These are phyloP conservation scores for Groenewaldozyma auringiensis DNA, from an alignment of 1,139 yeast genomes.

Conservation along the genomic window DNA sequence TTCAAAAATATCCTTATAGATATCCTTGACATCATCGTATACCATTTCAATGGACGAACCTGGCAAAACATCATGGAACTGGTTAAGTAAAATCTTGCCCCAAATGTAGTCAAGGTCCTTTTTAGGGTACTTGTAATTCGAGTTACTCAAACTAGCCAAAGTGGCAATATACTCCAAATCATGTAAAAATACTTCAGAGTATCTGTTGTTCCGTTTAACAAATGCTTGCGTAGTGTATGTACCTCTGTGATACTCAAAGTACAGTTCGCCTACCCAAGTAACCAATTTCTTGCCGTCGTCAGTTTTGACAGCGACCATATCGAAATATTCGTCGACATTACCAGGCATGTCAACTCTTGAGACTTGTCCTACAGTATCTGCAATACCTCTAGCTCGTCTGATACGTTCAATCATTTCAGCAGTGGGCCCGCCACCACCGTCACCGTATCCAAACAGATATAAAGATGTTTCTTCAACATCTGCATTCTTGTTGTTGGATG, in stretches of 20 bases:
- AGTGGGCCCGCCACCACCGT: slow-evolving; percentile 98
- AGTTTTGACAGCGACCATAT: slow-evolving; percentile 53
- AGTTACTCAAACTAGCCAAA: slow-evolving; percentile 49
- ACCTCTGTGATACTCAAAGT: slow-evolving; percentile 94
- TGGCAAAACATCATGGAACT: slow-evolving; percentile 94
- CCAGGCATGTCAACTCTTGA: slow-evolving; percentile 75
- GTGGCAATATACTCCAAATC: slow-evolving; percentile 82
- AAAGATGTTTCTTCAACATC: slow-evolving; percentile 68
- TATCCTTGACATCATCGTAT: slow-evolving; percentile 82
- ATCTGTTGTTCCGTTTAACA: slow-evolving; percentile 66
- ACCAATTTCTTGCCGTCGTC: slow-evolving; percentile 62
- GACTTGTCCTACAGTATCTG: slow-evolving; percentile 67
- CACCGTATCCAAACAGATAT: slow-evolving; percentile 85
- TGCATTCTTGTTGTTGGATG: slow-evolving; percentile 70
- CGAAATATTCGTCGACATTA: slow-evolving; percentile 71
- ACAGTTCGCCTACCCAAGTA: slow-evolving; percentile 88
- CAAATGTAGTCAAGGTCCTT: slow-evolving; percentile 61
- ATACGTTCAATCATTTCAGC: slow-evolving; percentile 87
- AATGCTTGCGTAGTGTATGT: slow-evolving; percentile 91
- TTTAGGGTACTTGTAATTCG: slow-evolving; percentile 61
- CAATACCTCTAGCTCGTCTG: slow-evolving; percentile 81
- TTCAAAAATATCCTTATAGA: slow-evolving; percentile 51
- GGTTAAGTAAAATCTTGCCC: slow-evolving; percentile 84
- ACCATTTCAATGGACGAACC: slow-evolving; percentile 97
- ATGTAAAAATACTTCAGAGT: slow-evolving; percentile 65